Conservation (phyloP, 805 yeast genomes). For the Pichia pseudocactophila region DNA sequence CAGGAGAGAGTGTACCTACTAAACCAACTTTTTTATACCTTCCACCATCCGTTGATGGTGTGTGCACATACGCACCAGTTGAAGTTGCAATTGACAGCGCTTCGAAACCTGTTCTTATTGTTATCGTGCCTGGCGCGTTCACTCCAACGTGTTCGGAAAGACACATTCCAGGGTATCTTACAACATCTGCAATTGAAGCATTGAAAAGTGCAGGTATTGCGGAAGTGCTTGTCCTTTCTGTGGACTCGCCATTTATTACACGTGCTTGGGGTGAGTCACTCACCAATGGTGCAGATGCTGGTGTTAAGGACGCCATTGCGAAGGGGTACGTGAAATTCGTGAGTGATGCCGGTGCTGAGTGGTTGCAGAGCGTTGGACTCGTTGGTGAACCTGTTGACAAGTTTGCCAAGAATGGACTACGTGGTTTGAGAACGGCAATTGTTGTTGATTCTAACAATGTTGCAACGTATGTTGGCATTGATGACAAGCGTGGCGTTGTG, state of each 20-base stretch:
- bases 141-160: conserved; percentile 40
- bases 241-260: conserved; percentile 35
- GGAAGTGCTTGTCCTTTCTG: conserved; percentile 30
- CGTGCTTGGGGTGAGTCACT: conserved; percentile 42
- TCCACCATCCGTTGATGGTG: conserved; percentile 9
- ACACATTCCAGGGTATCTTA: conserved; percentile 34
- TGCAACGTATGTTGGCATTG: conserved; percentile 32
- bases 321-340: conserved; percentile 32
- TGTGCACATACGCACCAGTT: conserved; percentile 6
- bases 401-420: conserved; percentile 10
- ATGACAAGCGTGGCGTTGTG: conserved; percentile 29
- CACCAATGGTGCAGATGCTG: conserved; percentile 24
- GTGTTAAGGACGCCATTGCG: background rate
- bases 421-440: conserved; percentile 51
- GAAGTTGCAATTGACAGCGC: conserved; percentile 1
- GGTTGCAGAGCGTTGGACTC: conserved; percentile 7
- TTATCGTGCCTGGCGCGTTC: conserved; percentile 44
- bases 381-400: conserved; percentile 10
- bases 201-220: conserved; percentile 34
- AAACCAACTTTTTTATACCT: conserved; percentile 1
- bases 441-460: conserved; percentile 41
- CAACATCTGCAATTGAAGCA: conserved; percentile 20
- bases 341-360: conserved; percentile 42
- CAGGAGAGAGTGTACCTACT: conserved; percentile 1
- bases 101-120: conserved; percentile 21